Percentiles rank a stretch among this genome's conserved stretches.
These are phyloP conservation scores for Cladosporium cucumerinum DNA, from an alignment of 2,329 filamentous ascomycete genomes.

Conservation along the genomic window DNA sequence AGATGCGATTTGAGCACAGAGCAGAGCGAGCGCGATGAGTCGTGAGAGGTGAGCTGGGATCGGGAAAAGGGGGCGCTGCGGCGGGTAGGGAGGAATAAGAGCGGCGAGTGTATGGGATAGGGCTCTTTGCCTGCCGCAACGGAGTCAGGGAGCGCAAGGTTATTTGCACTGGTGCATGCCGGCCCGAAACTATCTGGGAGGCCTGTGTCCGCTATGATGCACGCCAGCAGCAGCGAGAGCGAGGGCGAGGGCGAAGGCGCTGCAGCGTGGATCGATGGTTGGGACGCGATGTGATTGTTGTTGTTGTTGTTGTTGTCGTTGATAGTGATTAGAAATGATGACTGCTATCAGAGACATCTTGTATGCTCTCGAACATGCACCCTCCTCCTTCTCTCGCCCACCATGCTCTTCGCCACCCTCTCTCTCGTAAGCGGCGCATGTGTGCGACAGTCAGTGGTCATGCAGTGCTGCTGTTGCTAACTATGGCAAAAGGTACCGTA, in stretches of 20 bases:
- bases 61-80: not conserved
- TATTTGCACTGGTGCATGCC: constrained; percentile 2
- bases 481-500: not conserved
- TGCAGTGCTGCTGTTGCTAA: not conserved
- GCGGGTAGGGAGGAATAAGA: not conserved
- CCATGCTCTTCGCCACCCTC: not conserved
- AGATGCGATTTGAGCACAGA: not conserved
- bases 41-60: not conserved
- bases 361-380: not conserved
- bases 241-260: constrained; percentile 1
- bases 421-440: constrained; percentile 8
- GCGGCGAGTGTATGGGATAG: not conserved
- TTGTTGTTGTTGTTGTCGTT: not conserved
- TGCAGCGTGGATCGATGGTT: not conserved
- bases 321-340: not conserved
- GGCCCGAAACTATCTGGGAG: constrained; percentile 3
- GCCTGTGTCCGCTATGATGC: not conserved
- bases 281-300: not conserved
- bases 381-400: not conserved
- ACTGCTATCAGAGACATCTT: not conserved
- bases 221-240: not conserved
- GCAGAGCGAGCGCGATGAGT: not conserved
- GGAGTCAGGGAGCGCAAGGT: not conserved
- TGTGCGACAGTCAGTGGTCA: constrained; percentile 1
- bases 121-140: not conserved